These are phyloP conservation scores for Pseudocercospora eumusae DNA, from an alignment of 2,329 filamentous ascomycete genomes.

Conservation along the genomic window DNA sequence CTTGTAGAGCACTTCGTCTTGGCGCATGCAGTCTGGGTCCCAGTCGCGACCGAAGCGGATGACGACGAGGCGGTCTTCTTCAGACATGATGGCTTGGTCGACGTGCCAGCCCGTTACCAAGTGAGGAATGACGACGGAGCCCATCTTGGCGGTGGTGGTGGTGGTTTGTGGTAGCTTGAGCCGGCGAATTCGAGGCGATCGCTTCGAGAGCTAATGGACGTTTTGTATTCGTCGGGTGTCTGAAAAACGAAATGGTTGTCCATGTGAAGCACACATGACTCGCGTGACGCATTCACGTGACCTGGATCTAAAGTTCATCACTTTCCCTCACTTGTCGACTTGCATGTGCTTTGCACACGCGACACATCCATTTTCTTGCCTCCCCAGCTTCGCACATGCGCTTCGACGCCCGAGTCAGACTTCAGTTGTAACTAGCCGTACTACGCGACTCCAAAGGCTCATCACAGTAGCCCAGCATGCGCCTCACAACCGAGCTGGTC, in stretches of 20 bases:
- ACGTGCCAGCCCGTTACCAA: constrained; percentile 94
- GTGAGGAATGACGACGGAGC: constrained; percentile 89
- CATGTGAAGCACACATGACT: background rate
- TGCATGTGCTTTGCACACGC: background rate
- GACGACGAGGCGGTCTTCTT: constrained; percentile 89
- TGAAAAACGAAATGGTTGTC: no score
- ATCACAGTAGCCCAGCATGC: constrained; percentile 60
- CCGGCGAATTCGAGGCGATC: no score
- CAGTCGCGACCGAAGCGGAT: constrained; percentile 91
- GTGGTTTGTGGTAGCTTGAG: no score
- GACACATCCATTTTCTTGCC: background rate
- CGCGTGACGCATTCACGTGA: background rate
- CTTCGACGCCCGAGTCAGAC: background rate
- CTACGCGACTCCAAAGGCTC: background rate
- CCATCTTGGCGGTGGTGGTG: constrained; percentile 50
- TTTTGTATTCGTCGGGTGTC: no score
- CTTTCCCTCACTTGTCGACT: background rate
- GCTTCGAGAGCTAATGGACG: no score
- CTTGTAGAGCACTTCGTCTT: constrained; percentile 93
- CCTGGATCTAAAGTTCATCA: no score
- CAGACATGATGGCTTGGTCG: constrained; percentile 87
- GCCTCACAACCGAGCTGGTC: constrained; percentile 94
- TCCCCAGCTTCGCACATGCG: background rate
- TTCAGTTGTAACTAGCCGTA: no score
- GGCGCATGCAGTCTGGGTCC: constrained; percentile 75